Conservation (phyloP, 176 grass and related monocot genomes). For the Aegilops tauschii region DNA sequence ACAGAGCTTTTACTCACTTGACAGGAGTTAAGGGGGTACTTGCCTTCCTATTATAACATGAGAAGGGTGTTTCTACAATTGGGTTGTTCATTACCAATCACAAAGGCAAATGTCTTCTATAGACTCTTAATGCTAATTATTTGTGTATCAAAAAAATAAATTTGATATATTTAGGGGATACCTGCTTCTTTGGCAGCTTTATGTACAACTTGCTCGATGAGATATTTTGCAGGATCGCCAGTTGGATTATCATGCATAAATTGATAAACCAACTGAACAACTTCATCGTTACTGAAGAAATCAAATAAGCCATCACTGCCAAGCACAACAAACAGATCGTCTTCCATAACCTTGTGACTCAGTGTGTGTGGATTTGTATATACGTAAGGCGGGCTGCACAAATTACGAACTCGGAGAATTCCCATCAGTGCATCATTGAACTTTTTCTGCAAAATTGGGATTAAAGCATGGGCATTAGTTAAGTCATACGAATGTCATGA, state of each 20-base stretch:
- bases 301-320: constrained; percentile 97
- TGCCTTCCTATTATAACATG: constrained; percentile 1
- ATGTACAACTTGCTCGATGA: constrained; percentile 81
- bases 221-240: constrained; percentile 90
- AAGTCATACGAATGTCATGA: neutral
- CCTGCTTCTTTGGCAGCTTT: constrained; percentile 89
- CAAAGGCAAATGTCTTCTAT: neutral
- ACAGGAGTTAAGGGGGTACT: neutral
- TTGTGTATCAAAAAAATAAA: neutral
- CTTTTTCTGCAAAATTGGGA: constrained; percentile 54
- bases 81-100: neutral
- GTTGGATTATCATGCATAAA: constrained; percentile 73
- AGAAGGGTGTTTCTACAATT: neutral
- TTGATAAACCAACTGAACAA: constrained; percentile 78
- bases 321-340: constrained; percentile 89
- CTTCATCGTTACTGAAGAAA: constrained; percentile 89
- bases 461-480: constrained; percentile 14
- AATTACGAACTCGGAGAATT: constrained; percentile 81
- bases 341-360: constrained; percentile 61
- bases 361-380: constrained; percentile 81
- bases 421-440: constrained; percentile 96
- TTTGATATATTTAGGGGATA: constrained; percentile 42
- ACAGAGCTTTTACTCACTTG: neutral
- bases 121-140: neutral
- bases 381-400: constrained; percentile 80